A percentile compares a stretch with the other conserved stretches of the same genome.
phyloP scores from a whole-genome alignment of 164 flowering plant genomes.

The Chimonanthus praecox region DNA sequence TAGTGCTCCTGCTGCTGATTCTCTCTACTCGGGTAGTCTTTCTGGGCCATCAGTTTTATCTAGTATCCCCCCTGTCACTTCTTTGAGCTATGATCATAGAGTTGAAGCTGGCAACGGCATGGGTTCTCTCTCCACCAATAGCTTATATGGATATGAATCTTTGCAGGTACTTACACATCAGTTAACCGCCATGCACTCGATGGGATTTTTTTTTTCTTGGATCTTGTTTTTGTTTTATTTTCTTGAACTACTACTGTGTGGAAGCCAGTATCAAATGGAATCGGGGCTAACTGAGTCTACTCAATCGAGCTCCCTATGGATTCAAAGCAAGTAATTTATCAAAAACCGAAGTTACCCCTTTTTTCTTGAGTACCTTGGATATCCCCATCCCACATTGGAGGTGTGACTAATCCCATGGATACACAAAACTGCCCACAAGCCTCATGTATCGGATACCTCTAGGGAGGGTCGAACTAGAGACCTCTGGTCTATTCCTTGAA shows the following conservation, averaged over 20 bases:
- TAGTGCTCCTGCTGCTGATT: slow-evolving; percentile 42
- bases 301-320: too few relatives aligned
- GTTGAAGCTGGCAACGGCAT: slow-evolving; percentile 32
- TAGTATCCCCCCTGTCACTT: slow-evolving; percentile 41
- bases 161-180: slow-evolving; percentile 42
- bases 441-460: too few relatives aligned
- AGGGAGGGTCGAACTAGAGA: too few relatives aligned
- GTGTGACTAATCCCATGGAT: too few relatives aligned
- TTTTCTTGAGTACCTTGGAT: too few relatives aligned
- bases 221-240: neutral
- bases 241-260: neutral
- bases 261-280: neutral
- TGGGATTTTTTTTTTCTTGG: neutral
- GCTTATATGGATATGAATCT: slow-evolving; percentile 75
- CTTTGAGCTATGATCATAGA: slow-evolving; percentile 64
- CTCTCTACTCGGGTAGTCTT: slow-evolving; percentile 41
- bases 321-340: neutral
- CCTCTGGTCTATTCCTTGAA: too few relatives aligned
- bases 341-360: neutral
- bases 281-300: neutral
- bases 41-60: slow-evolving; percentile 48
- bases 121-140: slow-evolving; percentile 55
- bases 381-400: neutral
- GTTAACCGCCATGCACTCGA: neutral
- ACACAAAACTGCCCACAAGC: too few relatives aligned